Conservation (phyloP, 1,139 yeast species). For the Yamadazyma sp. region DNA sequence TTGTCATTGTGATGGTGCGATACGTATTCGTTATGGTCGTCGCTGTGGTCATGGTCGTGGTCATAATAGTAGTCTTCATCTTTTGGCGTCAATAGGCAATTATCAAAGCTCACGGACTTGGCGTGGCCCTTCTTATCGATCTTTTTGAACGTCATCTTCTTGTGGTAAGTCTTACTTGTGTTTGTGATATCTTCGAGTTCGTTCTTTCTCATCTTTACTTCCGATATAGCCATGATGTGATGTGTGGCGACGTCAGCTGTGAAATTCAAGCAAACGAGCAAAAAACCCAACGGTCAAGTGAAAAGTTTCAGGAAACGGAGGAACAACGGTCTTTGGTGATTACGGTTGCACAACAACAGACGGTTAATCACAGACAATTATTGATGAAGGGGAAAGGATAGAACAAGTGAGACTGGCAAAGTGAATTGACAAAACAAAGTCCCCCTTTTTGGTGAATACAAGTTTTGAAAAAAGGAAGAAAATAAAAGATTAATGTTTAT, state of each 20-base stretch:
- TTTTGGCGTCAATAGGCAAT: conserved; percentile 46
- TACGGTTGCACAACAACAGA: no score
- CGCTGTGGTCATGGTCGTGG: conserved; percentile 1
- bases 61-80: conserved; percentile 38
- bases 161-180: conserved; percentile 24
- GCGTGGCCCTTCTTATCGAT: conserved; percentile 9
- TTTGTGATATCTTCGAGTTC: conserved; percentile 40
- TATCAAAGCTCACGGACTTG: conserved; percentile 19
- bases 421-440: no score
- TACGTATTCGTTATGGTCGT: background rate
- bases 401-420: no score
- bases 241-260: background rate
- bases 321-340: no score
- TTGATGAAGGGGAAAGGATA: no score
- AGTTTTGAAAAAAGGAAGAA: background rate
- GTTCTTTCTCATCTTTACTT: conserved; percentile 26
- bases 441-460: background rate
- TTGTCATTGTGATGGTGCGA: conserved; percentile 2
- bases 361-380: no score
- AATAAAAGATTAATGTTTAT: background rate
- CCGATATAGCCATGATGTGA: conserved; percentile 17
- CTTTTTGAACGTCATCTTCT: conserved; percentile 13
- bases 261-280: background rate
- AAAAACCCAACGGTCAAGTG: no score
- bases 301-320: no score